Evolutionary conservation across 441 rosid species (phyloP), one percentile per base, ranked within the genome.

Genomic region (Pelargonium fulgidum): DNA sequence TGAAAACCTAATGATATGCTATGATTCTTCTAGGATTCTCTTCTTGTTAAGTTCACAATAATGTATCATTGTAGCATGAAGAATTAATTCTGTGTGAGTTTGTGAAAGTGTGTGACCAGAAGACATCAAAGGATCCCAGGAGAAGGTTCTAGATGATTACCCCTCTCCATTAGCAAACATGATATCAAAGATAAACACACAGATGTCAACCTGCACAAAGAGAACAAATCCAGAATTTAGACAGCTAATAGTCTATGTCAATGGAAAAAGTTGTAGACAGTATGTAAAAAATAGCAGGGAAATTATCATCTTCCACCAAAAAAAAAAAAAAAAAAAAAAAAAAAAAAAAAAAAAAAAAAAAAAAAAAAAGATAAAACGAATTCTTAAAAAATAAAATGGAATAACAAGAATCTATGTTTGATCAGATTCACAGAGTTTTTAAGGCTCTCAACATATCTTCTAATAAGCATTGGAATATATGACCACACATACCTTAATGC

Each of bases 121-220:
- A 71, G 66, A 45, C 6, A 8, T 3, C 24, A 63, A 75, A 65
- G 11, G 61, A 72, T 4, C 68, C 4, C 36, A 72, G 65, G 68
- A 41, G 50, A 71, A 61, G 76, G 76, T 75, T 73, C 39, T 72
- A 69, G 80, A 76, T 71, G 69, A 80, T 76, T 85, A 92, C 96
- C 79, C 86, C 73, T 87, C 81, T 77, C 93, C 98, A 68, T 92
- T 89, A 74, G 89, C 77, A 80, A 86, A 90, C 98, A 92, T 89
- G 80, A 92, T 76, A 74, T 92, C 98, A 71, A 90, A 90, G 78
- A 87, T 86, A 71, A 89, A 90, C 59, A 89, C 73, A 67, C 96
- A 92, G 61, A 92, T 85, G 65, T 89, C 86, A 20, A 89, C 86
- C 98, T 90, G 93, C 87, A 83, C 12, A 64, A 16, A 67, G 73